Evolutionary conservation across 202 grass and related monocot species (phyloP).

Genomic region (Schoenoplectus tabernaemontani): DNA sequence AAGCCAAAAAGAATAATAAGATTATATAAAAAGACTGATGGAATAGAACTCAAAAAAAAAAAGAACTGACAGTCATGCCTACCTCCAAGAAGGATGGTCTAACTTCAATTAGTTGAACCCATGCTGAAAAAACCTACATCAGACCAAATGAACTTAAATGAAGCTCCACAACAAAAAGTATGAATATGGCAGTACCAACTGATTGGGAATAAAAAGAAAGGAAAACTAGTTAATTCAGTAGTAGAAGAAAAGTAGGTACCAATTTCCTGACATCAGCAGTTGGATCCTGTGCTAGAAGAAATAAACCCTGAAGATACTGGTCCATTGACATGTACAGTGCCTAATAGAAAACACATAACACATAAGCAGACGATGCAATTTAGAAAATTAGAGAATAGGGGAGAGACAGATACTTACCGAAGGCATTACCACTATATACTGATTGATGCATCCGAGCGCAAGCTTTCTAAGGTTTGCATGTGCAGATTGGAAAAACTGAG

Average conservation of each 20-base stretch:
- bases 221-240: neutral
- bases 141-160: constrained; percentile 17
- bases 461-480: constrained; percentile 80
- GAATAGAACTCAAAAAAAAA: constrained; percentile 20
- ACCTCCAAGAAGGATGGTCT: constrained; percentile 90
- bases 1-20: neutral
- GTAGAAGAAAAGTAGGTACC: constrained; percentile 32
- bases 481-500: constrained; percentile 86
- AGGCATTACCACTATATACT: constrained; percentile 92
- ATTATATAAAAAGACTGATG: neutral
- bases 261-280: constrained; percentile 88
- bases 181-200: neutral
- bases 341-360: constrained; percentile 34
- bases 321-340: constrained; percentile 91
- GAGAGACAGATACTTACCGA: constrained; percentile 34
- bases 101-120: constrained; percentile 96
- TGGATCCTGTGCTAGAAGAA: constrained; percentile 71
- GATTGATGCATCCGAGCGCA: constrained; percentile 80
- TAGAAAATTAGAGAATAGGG: constrained; percentile 9
- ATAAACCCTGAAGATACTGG: constrained; percentile 92
- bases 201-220: constrained; percentile 16
- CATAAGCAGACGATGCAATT: neutral
- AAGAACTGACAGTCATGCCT: constrained; percentile 20
- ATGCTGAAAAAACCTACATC: constrained; percentile 76
- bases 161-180: neutral